phyloP scores from a whole-genome alignment of 2,329 filamentous ascomycete genomes.

The Aspergillus fumigatiaffinis region DNA sequence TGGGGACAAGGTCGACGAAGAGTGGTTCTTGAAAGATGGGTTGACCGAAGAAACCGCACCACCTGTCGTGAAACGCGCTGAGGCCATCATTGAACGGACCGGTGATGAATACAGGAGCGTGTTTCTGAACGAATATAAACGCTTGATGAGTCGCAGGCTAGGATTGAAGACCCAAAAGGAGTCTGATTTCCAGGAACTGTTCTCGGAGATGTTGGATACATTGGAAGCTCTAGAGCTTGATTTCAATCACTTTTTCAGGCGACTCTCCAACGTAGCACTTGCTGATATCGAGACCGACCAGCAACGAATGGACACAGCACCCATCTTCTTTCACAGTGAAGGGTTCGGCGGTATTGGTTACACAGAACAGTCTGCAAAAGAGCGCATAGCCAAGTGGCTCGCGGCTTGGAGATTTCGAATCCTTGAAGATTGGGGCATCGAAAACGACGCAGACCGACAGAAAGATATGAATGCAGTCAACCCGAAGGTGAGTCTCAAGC shows the following conservation, averaged over 20 bases:
- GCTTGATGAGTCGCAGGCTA: conserved; percentile 73
- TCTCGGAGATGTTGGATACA: conserved; percentile 76
- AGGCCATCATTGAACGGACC: conserved; percentile 72
- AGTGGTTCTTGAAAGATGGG: conserved; percentile 67
- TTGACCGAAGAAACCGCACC: conserved; percentile 65
- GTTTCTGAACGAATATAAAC: conserved; percentile 86
- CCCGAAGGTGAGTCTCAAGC: conserved; percentile 57
- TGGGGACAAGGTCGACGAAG: conserved; percentile 66
- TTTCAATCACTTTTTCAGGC: conserved; percentile 91
- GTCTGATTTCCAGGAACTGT: conserved; percentile 73
- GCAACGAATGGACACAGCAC: conserved; percentile 60
- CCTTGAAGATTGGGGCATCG: conserved; percentile 69
- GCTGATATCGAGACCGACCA: conserved; percentile 62
- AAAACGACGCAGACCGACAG: conserved; percentile 61
- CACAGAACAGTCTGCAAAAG: conserved; percentile 61
- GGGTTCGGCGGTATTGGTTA: conserved; percentile 57
- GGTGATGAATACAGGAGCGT: conserved; percentile 86
- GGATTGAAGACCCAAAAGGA: conserved; percentile 68
- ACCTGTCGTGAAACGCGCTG: conserved; percentile 72
- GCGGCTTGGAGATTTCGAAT: conserved; percentile 70
- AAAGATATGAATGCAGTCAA: conserved; percentile 79
- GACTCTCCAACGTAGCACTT: conserved; percentile 62
- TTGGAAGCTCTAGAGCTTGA: conserved; percentile 81
- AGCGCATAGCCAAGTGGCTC: conserved; percentile 73
- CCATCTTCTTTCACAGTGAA: conserved; percentile 75